Evolutionary conservation across 2,329 filamentous ascomycete genomes (phyloP).

Genomic region (Xylariomycetidae sp.): DNA sequence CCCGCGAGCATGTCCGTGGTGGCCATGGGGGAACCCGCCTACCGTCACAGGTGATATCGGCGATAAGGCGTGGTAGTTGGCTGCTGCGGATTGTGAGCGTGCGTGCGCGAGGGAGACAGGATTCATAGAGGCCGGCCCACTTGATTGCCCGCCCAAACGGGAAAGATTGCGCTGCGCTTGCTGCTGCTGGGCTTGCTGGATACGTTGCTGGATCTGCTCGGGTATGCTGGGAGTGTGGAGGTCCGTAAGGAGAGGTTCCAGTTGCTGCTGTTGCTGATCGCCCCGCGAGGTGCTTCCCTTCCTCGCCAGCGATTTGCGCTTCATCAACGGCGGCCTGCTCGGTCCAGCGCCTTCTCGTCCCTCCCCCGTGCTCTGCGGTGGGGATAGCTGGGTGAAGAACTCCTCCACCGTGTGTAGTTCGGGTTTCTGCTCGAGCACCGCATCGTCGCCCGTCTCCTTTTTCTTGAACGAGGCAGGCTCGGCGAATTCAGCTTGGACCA

Average conservation of each 20-base stretch:
- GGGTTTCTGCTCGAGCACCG: conserved; percentile 79
- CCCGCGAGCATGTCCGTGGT: conserved; percentile 12
- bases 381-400: conserved; percentile 78
- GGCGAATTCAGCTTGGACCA: conserved; percentile 77
- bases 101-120: conserved; percentile 34
- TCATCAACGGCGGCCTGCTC: conserved; percentile 20
- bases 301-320: conserved; percentile 33
- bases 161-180: conserved; percentile 38
- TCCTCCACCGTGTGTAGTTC: conserved; percentile 93
- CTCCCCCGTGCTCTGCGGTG: conserved; percentile 47
- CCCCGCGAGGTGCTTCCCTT: conserved; percentile 30
- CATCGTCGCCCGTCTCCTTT: conserved; percentile 78
- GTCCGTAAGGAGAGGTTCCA: conserved; percentile 35
- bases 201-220: conserved; percentile 30
- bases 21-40: conserved; percentile 18
- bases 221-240: conserved; percentile 20
- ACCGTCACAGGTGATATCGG: conserved; percentile 43
- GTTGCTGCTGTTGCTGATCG: conserved; percentile 28
- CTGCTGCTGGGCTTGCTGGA: conserved; percentile 29
- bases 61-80: conserved; percentile 41
- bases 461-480: conserved; percentile 62
- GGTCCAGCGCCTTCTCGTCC: conserved; percentile 30
- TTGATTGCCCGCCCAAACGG: conserved; percentile 35
- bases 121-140: conserved; percentile 34
- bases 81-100: conserved; percentile 30